Evolutionary conservation across 805 yeast genomes (phyloP).

Genomic region (Saturnispora dispora): DNA sequence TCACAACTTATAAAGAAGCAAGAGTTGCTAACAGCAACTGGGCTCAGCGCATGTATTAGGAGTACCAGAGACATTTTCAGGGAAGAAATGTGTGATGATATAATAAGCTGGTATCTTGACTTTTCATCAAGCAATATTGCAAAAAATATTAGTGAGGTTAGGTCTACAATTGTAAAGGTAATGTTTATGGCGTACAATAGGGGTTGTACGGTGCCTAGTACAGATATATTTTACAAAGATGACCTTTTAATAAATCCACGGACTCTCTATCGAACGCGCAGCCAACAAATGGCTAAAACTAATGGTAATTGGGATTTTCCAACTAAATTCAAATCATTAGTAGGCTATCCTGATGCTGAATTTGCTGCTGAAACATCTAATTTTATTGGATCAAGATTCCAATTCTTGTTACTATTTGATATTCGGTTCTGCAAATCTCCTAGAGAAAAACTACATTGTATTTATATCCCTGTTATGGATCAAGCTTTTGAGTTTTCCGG

Average conservation of each 20-base stretch:
- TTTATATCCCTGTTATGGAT: conserved; percentile 56
- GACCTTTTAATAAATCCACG: conserved; percentile 21
- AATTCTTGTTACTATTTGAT: conserved; percentile 55
- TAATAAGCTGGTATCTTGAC: conserved; percentile 56
- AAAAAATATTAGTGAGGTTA: conserved; percentile 37
- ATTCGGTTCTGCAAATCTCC: conserved; percentile 61
- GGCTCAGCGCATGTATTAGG: conserved; percentile 57
- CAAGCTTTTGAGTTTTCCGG: conserved; percentile 48
- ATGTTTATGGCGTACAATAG: conserved; percentile 54
- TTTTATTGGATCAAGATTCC: conserved; percentile 44
- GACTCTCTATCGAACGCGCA: background rate
- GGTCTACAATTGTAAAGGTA: conserved; percentile 46
- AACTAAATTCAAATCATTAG: conserved; percentile 33
- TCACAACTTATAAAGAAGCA: conserved; percentile 44
- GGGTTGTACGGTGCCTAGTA: conserved; percentile 31
- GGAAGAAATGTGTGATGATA: conserved; percentile 73
- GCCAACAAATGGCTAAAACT: conserved; percentile 12
- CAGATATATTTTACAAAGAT: conserved; percentile 20
- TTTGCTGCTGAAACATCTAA: background rate
- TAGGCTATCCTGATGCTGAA: conserved; percentile 34
- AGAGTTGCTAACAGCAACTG: conserved; percentile 49
- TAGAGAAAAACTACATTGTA: conserved; percentile 48
- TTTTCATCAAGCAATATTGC: conserved; percentile 46
- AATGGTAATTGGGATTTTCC: conserved; percentile 40
- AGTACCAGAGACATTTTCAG: conserved; percentile 62